Conservation (phyloP, 108 stramenopile species). For the Pelagomonas calceolata region DNA sequence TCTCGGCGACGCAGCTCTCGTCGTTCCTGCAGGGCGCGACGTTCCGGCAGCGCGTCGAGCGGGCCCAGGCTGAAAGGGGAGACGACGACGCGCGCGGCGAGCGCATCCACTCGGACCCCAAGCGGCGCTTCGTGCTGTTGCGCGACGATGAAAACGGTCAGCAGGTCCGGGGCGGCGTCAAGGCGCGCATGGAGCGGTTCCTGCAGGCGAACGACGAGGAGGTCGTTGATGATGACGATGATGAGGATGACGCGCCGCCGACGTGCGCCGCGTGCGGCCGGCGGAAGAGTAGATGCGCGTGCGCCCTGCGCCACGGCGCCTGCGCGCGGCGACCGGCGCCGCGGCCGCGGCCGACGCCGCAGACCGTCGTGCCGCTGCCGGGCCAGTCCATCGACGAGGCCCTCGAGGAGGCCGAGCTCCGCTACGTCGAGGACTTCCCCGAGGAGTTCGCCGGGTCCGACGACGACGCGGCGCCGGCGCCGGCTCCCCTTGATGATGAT, state of each 20-base stretch:
- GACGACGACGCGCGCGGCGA: constrained; percentile 16
- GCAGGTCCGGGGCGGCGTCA: constrained; percentile 11
- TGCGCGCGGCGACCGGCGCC: no score
- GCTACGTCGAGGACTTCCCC: neutral
- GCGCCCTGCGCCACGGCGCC: no score
- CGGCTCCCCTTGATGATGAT: neutral
- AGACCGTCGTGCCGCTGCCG: neutral
- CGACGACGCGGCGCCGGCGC: neutral
- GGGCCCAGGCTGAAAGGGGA: constrained; percentile 6
- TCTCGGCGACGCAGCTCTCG: constrained; percentile 70
- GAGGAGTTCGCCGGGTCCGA: constrained; percentile 1
- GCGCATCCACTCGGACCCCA: constrained; percentile 33
- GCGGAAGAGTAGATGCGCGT: neutral
- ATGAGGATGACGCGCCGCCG: neutral
- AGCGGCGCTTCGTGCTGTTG: constrained; percentile 31
- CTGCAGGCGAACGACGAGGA: neutral
- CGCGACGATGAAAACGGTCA: constrained; percentile 28
- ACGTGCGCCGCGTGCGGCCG: neutral
- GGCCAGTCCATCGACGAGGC: neutral
- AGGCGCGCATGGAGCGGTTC: neutral
- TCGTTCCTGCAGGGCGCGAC: constrained; percentile 66
- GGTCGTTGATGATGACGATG: neutral
- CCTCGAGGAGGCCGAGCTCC: neutral
- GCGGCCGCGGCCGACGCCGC: no score
- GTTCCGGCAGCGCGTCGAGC: constrained; percentile 7